Evolutionary conservation across 2,329 filamentous ascomycete species (phyloP).

Genomic region (Aspergillus chevalieri): DNA sequence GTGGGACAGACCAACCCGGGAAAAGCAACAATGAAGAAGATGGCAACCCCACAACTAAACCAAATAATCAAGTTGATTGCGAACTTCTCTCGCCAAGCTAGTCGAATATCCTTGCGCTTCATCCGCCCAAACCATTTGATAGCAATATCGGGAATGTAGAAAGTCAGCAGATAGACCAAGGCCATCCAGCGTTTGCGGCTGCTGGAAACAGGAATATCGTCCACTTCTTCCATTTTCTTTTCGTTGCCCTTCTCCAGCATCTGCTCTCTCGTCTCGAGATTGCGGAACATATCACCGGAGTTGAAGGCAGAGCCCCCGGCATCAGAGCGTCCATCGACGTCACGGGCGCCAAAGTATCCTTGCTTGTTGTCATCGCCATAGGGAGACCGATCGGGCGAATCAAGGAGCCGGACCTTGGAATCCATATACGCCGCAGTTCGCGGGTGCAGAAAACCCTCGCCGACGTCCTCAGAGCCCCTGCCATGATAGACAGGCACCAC

Average conservation of each 20-base stretch:
- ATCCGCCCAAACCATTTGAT: conserved; percentile 74
- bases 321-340: conserved; percentile 80
- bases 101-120: conserved; percentile 83
- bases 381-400: conserved; percentile 44
- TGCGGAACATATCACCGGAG: conserved; percentile 95
- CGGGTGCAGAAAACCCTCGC: conserved; percentile 55
- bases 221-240: conserved; percentile 82
- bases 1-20: conserved; percentile 83
- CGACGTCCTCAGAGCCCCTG: conserved; percentile 48
- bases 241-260: conserved; percentile 94
- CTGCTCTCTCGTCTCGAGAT: conserved; percentile 85
- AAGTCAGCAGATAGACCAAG: conserved; percentile 76
- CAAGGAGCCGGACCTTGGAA: conserved; percentile 52
- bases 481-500: conserved; percentile 55
- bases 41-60: conserved; percentile 68
- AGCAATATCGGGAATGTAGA: conserved; percentile 76
- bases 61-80: conserved; percentile 98
- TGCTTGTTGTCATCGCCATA: conserved; percentile 69
- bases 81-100: conserved; percentile 94
- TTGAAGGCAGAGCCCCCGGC: conserved; percentile 87
- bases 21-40: conserved; percentile 88
- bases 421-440: conserved; percentile 38
- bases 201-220: conserved; percentile 69
- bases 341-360: conserved; percentile 73
- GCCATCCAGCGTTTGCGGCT: conserved; percentile 89